These are phyloP conservation scores for Sesbania bispinosa DNA, from an alignment of 306 rosid species.

Conservation along the genomic window DNA sequence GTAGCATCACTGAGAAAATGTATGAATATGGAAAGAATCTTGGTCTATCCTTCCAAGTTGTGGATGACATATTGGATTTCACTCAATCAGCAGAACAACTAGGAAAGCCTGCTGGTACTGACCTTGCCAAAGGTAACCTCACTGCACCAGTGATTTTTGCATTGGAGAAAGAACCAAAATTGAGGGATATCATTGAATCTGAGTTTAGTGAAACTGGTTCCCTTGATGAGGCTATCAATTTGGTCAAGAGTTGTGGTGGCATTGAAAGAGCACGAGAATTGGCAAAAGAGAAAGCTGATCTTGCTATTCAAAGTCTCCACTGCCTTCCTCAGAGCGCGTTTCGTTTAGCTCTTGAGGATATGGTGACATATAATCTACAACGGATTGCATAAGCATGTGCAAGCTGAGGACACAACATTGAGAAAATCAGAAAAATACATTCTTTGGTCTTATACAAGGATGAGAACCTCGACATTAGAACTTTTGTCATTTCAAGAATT, in stretches of 20 bases:
- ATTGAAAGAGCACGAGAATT: slow-evolving; percentile 76
- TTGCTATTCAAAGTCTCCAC: slow-evolving; percentile 74
- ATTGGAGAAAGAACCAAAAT: slow-evolving; percentile 65
- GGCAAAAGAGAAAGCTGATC: slow-evolving; percentile 83
- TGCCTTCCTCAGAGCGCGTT: slow-evolving; percentile 68
- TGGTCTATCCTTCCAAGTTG: slow-evolving; percentile 95
- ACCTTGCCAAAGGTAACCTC: slow-evolving; percentile 86
- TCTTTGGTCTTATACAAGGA: slow-evolving; percentile 25
- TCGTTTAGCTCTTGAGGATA: slow-evolving; percentile 75
- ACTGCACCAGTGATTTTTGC: slow-evolving; percentile 95
- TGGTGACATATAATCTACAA: slow-evolving; percentile 87
- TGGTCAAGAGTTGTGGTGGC: slow-evolving; percentile 78
- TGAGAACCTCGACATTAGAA: slow-evolving; percentile 13
- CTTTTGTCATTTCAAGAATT: slow-evolving; percentile 24
- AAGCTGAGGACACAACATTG: background rate
- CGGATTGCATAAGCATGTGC: slow-evolving; percentile 50
- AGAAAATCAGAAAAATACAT: slow-evolving; percentile 25
- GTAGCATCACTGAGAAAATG: slow-evolving; percentile 55
- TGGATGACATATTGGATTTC: slow-evolving; percentile 91
- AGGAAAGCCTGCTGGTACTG: slow-evolving; percentile 93
- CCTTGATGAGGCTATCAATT: slow-evolving; percentile 66
- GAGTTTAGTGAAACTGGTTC: slow-evolving; percentile 83
- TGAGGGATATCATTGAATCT: slow-evolving; percentile 77
- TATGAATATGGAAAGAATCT: slow-evolving; percentile 85
- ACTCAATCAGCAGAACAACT: slow-evolving; percentile 91